phyloP scores from a whole-genome alignment of 225 moss, liverwort and hornwort genomes.

The Pseudoscleropodium purum region DNA sequence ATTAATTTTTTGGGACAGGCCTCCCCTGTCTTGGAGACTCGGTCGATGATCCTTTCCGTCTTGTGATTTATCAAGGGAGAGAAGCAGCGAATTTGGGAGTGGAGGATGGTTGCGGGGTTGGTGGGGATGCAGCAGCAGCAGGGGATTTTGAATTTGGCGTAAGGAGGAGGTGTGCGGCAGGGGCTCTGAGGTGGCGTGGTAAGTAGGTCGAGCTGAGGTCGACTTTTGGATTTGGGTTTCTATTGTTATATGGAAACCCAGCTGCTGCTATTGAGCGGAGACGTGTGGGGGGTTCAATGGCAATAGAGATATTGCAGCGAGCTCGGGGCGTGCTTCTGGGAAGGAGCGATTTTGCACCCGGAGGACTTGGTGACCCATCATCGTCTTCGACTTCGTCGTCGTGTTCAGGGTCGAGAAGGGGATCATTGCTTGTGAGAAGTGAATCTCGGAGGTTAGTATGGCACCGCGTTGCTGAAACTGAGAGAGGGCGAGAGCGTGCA shows the following conservation, averaged over 20 bases:
- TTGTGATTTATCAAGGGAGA: not conserved
- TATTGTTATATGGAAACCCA: slow-evolving; percentile 15
- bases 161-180: not conserved
- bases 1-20: not conserved
- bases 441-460: not conserved
- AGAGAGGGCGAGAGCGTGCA: not conserved
- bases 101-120: not conserved
- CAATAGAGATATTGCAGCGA: slow-evolving; percentile 16
- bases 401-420: not conserved
- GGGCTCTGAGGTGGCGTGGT: not conserved
- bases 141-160: not conserved
- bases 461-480: not conserved
- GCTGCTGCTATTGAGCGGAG: not conserved
- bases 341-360: not conserved
- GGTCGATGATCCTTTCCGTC: not conserved
- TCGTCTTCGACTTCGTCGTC: not conserved
- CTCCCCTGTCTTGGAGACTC: not conserved
- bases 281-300: not conserved
- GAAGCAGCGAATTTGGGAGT: not conserved
- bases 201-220: slow-evolving; percentile 7
- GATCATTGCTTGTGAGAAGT: not conserved
- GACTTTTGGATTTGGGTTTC: slow-evolving; percentile 20
- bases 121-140: not conserved
- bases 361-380: not conserved
- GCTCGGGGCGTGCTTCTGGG: not conserved